Base-by-base conservation (phyloP, 352 stramenopile species). In the Phytophthora litchii region DNA sequence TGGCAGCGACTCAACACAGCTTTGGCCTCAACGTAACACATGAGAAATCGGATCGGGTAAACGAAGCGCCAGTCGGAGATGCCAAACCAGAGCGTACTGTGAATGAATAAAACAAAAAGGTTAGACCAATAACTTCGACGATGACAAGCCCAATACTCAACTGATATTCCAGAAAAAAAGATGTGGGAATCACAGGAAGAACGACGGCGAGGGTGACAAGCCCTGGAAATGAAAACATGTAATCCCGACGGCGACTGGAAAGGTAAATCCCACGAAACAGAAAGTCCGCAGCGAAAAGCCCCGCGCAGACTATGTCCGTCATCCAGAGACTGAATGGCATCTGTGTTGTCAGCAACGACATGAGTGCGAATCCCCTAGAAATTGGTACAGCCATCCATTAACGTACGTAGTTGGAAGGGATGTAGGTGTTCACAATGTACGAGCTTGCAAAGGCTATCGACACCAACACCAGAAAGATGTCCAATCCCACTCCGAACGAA, bases 341-440 rank as follows among this genome's bases (percentile, higher is more conserved):
- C 80, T 92, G 13, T 41, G 2, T 11, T 27, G 21, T 31, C 25
- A 45, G 21, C 27, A 45, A 37, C 25, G 35, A 35, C 14, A 19
- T n/a, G 27, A 13, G 21, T 31, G 14, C 16, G 34, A 49, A 20
- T 0, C 5, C 16, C 3, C 0, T 29, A 34, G 35, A 41, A 29
- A 5, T 38, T 25, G 35, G 14, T 37, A 0, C 4, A 27, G 11
- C 12, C 7, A 29, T 36, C 23, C 14, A 25, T 27, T 19, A 4
- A 41, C 57, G 42, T 58, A 91, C 80, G 20, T 54, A 70, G 53
- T 81, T 82, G 34, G 62, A 64, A 0, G 77, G 76, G 8, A 86
- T 68, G 60, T 94, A 94, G 40, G 85, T 94, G 72, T 84, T 88
- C 1, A 54, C 53, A 60, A 94, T 88, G 67, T 94, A 94, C 20